phyloP scores from a whole-genome alignment of 2,329 filamentous ascomycete species.

The Acrodontium crateriforme region DNA sequence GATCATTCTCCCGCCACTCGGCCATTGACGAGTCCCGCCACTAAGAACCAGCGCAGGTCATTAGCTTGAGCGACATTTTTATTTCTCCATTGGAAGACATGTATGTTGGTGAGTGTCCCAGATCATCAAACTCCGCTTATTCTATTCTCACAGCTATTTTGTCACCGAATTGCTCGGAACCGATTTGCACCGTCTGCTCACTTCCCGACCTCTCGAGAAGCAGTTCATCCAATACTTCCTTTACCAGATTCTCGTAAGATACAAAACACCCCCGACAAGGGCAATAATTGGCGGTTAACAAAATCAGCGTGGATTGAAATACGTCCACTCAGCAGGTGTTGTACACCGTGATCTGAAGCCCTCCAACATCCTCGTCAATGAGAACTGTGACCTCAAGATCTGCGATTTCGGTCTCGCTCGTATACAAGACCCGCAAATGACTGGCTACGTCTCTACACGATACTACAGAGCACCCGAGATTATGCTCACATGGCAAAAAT shows the following conservation, averaged over 20 bases:
- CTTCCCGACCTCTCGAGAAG: conserved; percentile 90
- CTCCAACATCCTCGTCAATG: conserved; percentile 97
- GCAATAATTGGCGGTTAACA: not conserved
- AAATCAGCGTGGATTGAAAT: conserved; percentile 81
- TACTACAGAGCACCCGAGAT: conserved; percentile 99
- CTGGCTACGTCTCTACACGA: conserved; percentile 93
- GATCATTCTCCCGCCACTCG: conserved; percentile 3
- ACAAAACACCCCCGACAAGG: not conserved
- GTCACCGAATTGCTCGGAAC: conserved; percentile 96
- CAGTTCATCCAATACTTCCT: conserved; percentile 99
- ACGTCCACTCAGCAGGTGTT: conserved; percentile 95
- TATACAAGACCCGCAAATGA: conserved; percentile 99
- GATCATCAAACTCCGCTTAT: conserved; percentile 15
- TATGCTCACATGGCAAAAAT: conserved; percentile 99
- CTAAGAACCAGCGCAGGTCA: no score
- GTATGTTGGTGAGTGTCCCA: conserved; percentile 37
- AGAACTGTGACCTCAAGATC: conserved; percentile 99
- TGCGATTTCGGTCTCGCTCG: conserved; percentile 96
- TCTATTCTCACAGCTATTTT: conserved; percentile 57
- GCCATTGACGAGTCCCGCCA: no score
- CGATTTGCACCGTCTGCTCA: conserved; percentile 87
- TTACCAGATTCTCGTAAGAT: conserved; percentile 87
- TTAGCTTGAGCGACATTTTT: conserved; percentile 98
- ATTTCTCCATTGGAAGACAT: conserved; percentile 98
- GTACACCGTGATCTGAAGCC: conserved; percentile 97